These are phyloP conservation scores for Coemansia sp. DNA, from an alignment of 192 early-diverging fungal species.

Conservation along the genomic window DNA sequence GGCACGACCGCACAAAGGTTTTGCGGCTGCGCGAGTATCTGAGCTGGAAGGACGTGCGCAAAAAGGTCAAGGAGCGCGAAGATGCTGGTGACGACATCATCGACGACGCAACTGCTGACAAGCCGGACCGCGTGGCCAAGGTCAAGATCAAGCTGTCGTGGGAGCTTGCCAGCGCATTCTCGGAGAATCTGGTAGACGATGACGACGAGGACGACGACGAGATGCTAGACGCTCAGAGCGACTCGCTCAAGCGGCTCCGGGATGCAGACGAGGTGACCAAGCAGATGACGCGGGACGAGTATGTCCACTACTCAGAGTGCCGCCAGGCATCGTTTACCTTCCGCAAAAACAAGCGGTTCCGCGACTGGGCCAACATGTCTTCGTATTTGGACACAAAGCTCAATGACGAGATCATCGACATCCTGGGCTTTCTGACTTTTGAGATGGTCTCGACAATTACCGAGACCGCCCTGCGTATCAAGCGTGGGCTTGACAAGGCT, in stretches of 20 bases:
- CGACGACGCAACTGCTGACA: conserved; percentile 52
- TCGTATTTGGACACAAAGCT: conserved; percentile 86
- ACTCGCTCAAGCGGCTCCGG: conserved; percentile 79
- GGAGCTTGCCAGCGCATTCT: conserved; percentile 84
- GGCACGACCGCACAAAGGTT: conserved; percentile 92
- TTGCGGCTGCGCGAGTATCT: conserved; percentile 87
- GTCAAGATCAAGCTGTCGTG: conserved; percentile 87
- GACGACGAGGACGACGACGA: conserved; percentile 88
- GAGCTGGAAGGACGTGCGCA: conserved; percentile 95
- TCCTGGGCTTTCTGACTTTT: conserved; percentile 91
- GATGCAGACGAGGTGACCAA: conserved; percentile 90
- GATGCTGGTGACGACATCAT: conserved; percentile 53
- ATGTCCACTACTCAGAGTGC: conserved; percentile 97
- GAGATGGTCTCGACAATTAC: conserved; percentile 94
- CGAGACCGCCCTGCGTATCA: conserved; percentile 78
- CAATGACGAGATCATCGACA: conserved; percentile 93
- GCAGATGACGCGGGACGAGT: conserved; percentile 97
- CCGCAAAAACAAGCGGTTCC: conserved; percentile 88
- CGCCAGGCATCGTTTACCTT: conserved; percentile 97
- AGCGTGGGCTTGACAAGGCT: conserved; percentile 62
- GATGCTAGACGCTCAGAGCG: conserved; percentile 78
- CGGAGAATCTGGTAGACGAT: conserved; percentile 75
- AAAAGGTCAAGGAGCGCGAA: conserved; percentile 80
- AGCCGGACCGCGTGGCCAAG: conserved; percentile 57
- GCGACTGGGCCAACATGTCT: conserved; percentile 93